Evolutionary conservation across 345 rosid genomes (phyloP).

Genomic region (Populus euphratica): DNA sequence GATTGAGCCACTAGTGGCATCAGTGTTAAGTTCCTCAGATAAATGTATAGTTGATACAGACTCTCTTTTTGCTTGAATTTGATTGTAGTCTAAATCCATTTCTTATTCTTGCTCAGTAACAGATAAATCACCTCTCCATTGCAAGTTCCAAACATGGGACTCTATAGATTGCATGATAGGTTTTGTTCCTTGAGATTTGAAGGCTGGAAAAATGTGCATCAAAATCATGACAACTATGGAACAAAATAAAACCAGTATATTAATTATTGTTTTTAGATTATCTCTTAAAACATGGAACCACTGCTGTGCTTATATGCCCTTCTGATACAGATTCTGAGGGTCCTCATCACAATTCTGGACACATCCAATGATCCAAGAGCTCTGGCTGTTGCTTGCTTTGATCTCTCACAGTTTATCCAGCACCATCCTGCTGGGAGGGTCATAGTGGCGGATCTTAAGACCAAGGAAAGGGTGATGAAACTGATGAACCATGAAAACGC

Average conservation of each 20-base stretch:
- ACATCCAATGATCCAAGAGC: conserved; percentile 83
- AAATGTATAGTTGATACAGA: background rate
- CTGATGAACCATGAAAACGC: conserved; percentile 81
- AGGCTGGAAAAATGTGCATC: background rate
- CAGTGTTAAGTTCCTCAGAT: background rate
- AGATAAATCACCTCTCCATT: background rate
- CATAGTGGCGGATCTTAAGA: conserved; percentile 80
- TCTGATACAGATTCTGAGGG: conserved; percentile 72
- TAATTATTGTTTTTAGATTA: background rate
- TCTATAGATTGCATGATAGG: background rate
- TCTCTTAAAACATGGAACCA: background rate
- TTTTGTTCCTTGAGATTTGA: background rate
- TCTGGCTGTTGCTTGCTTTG: conserved; percentile 87
- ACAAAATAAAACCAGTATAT: background rate
- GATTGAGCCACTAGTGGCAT: background rate
- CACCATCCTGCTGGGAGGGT: conserved; percentile 87
- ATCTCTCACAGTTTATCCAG: conserved; percentile 93
- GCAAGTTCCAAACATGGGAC: background rate
- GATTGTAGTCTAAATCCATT: background rate
- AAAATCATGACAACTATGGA: background rate
- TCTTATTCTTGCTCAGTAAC: background rate
- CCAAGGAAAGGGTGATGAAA: conserved; percentile 86
- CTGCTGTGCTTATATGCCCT: background rate
- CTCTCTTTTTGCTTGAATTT: background rate
- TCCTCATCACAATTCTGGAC: conserved; percentile 85